Conservation (phyloP, 2,329 filamentous ascomycete genomes). For the Alternaria sp. region DNA sequence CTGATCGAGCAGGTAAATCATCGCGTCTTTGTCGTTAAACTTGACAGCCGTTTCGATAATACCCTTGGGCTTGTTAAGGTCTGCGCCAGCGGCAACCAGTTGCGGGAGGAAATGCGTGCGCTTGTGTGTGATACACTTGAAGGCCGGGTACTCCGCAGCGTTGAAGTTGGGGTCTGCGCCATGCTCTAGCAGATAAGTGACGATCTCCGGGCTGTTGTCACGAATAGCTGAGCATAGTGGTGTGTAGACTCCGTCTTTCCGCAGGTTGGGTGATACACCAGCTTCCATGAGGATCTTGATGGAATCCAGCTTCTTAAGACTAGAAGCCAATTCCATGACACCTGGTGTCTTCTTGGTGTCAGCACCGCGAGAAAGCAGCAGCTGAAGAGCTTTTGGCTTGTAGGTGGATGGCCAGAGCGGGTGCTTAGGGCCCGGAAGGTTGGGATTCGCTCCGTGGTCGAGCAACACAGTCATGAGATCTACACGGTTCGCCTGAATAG, state of each 20-base stretch:
- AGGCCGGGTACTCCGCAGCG: conserved; percentile 69
- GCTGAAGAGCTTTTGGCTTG: conserved; percentile 63
- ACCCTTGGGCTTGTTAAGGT: conserved; percentile 66
- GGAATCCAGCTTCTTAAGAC: conserved; percentile 68
- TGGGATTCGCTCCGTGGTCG: conserved; percentile 68
- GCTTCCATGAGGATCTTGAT: conserved; percentile 64
- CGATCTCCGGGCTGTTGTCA: conserved; percentile 67
- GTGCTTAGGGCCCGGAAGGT: conserved; percentile 72
- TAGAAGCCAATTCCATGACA: conserved; percentile 68
- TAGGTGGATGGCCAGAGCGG: conserved; percentile 70
- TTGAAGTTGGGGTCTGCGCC: conserved; percentile 61
- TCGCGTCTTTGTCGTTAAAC: conserved; percentile 65
- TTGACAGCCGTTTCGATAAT: conserved; percentile 70
- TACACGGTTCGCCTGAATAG: conserved; percentile 62
- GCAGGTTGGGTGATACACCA: conserved; percentile 66
- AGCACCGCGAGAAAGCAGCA: conserved; percentile 65
- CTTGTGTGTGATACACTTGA: conserved; percentile 72
- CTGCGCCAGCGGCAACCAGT: conserved; percentile 64
- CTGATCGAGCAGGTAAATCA: conserved; percentile 66
- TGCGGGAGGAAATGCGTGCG: conserved; percentile 66
- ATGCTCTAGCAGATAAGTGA: conserved; percentile 63
- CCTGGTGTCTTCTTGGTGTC: conserved; percentile 66
- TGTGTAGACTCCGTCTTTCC: conserved; percentile 71
- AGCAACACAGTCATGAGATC: conserved; percentile 63
- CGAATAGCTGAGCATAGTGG: conserved; percentile 72